Evolutionary conservation across 352 stramenopile genomes (phyloP), one percentile per base, ranked within the genome.

Genomic region (Phytophthora tubulina): DNA sequence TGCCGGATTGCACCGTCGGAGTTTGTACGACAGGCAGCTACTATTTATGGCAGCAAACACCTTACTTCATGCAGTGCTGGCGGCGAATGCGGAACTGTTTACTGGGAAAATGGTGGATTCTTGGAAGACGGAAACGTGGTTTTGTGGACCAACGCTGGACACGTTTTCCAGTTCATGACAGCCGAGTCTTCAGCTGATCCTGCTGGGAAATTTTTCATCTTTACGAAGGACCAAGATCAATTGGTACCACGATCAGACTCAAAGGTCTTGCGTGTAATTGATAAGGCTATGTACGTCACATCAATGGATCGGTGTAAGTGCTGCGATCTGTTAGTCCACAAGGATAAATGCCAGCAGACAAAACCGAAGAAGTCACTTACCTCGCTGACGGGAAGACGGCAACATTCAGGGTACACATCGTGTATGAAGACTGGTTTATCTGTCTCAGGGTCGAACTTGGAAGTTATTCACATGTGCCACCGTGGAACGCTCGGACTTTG

Each of bases 151-250:
- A 89, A 88, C 30, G 85, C 78, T 3, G 79, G 84, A 0, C 80
- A 90, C 46, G 79, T 89, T 2, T 91, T 93, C 32, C 76, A 84
- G 48, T 96, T 96, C 48, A 72, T 78, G 41, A 65, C 75, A 13
- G 53, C 46, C 4, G 73, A 77, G 27, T 51, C 50, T 10, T 76
- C 67, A 8, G 68, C 46, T 33, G 75, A 59, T 8, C 27, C 49
- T 48, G 69, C 56, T 9, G 85, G 87, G 0, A 90, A 93, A 48
- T 74, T 95, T 50, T 92, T 94, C 15, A 80, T 93, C n/a, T 93
- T 96, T 50, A 94, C 88, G 6, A 93, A 95, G 65, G 84, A 89
- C 41, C 77, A 92, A 65, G 87, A 95, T 44, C 87, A 95, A 57
- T 80, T 95, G 27, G 87, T 95, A 4, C 87, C 87, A n/a, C 76